Base-by-base conservation (phyloP, 2,329 filamentous ascomycete genomes). In the Ophiostoma ulmi region DNA sequence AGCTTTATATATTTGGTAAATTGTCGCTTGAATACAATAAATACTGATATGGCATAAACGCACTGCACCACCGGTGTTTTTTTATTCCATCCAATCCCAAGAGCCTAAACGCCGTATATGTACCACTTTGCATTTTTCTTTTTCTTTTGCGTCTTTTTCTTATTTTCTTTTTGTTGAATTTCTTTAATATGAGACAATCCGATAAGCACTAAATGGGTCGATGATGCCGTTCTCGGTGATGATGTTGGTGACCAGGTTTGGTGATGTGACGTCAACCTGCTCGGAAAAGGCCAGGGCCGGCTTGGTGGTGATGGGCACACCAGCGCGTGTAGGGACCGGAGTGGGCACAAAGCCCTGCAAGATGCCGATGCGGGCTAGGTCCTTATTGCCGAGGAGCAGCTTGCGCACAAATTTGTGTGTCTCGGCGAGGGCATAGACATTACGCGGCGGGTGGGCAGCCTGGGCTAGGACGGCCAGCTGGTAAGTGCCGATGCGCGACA, bases 391-490 rank as follows among this genome's bases (percentile, higher is more conserved):
- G 31, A 95, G 82, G 1, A 94, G 92, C 76, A 94, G 95, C 70
- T 95, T 85, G 76, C 93, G 87, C 65, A 96, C 93, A 78, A 99
- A 97, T 81, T 99, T 99, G 83, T 99, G 95, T 76, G 92, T 96
- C 82, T 99, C 95, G 0, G 91, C 91, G 5, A 95, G 93, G 22
- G 97, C 93, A 77, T 96, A 97, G 75, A 98, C 92, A 55, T 89
- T 87, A 64, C 83, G 83, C 38, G 80, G 79, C 35, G 73, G 73
- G 31, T 52, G 70, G 73, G 86, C 85, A 17, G 86, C 86, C 76
- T 90, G 89, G 5, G 94, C 93, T 69, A 97, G 82, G 75, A 93
- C 83, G 1, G 92, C 94, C 75, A 98, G 90, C 81, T 97, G 93
- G 75, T 92, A 94, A 2, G 87, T 89, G 69, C 94, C 94, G 81